phyloP scores from a whole-genome alignment of 257 asterid species.

The Handroanthus guayacan region DNA sequence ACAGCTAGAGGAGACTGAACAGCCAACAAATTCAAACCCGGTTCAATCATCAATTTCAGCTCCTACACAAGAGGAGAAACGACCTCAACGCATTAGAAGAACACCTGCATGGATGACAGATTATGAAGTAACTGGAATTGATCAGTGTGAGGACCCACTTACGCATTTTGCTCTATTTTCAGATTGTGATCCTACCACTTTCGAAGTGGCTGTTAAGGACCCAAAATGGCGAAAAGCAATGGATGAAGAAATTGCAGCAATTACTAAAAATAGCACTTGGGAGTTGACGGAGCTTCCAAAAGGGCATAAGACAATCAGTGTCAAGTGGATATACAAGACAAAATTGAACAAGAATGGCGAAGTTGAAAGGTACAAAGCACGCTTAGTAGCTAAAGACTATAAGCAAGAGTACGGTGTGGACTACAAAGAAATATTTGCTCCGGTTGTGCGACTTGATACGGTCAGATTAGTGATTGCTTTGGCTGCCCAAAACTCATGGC shows the following conservation, averaged over 20 bases:
- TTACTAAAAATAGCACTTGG: neutral
- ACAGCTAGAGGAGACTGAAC: neutral
- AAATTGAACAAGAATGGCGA: neutral
- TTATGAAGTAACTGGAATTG: constrained; percentile 15
- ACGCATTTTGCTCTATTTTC: constrained; percentile 12
- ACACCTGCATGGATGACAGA: constrained; percentile 15
- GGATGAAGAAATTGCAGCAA: too few relatives aligned
- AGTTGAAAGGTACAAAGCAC: neutral
- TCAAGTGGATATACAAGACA: neutral
- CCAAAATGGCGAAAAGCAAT: too few relatives aligned
- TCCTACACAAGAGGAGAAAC: neutral
- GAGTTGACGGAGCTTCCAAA: neutral
- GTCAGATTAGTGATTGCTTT: neutral
- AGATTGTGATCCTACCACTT: too few relatives aligned
- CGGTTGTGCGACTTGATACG: neutral
- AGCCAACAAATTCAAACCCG: too few relatives aligned
- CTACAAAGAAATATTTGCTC: constrained; percentile 10
- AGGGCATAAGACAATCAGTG: neutral
- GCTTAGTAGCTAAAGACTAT: constrained; percentile 18
- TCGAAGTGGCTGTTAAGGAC: too few relatives aligned
- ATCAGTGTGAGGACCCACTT: constrained; percentile 1
- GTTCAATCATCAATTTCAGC: neutral
- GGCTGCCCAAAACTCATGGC: neutral
- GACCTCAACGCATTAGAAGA: neutral
- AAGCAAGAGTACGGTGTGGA: neutral